phyloP scores from a whole-genome alignment of 1,139 yeast genomes.

The Saccharomyces hybrid region DNA sequence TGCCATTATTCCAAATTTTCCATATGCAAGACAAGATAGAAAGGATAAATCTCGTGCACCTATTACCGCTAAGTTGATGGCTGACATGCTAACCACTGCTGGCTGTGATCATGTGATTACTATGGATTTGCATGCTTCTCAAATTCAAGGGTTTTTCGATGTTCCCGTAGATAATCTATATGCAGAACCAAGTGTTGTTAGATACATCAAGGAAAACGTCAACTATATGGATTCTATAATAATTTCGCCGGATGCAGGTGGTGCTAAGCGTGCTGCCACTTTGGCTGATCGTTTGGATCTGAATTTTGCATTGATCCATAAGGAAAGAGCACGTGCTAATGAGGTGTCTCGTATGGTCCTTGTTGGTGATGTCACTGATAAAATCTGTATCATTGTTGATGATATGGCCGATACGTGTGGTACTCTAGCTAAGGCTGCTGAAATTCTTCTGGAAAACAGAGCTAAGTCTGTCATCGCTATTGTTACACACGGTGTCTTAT shows the following conservation, averaged over 20 bases:
- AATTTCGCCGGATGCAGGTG: constrained; percentile 97
- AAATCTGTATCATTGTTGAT: constrained; percentile 84
- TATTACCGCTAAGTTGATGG: constrained; percentile 92
- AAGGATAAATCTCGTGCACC: constrained; percentile 96
- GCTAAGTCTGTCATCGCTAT: constrained; percentile 87
- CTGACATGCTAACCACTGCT: constrained; percentile 89
- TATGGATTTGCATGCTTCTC: constrained; percentile 95
- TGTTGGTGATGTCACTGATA: constrained; percentile 88
- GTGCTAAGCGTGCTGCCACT: constrained; percentile 96
- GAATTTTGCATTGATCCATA: constrained; percentile 92
- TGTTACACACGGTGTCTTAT: constrained; percentile 90
- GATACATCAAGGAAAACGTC: constrained; percentile 73
- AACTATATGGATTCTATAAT: constrained; percentile 67
- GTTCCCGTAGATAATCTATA: constrained; percentile 94
- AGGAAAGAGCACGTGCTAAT: constrained; percentile 91
- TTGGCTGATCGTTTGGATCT: constrained; percentile 87
- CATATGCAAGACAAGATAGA: constrained; percentile 95
- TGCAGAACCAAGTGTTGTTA: constrained; percentile 89
- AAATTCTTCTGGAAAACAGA: constrained; percentile 68
- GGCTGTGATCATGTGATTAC: constrained; percentile 97
- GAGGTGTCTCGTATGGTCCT: constrained; percentile 92
- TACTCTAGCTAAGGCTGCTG: constrained; percentile 92
- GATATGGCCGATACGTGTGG: constrained; percentile 99
- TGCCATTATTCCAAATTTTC: constrained; percentile 91
- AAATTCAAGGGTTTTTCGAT: constrained; percentile 93